These are phyloP conservation scores for Eimeria necatrix DNA, from an alignment of 169 alveolate genomes.

Conservation along the genomic window DNA sequence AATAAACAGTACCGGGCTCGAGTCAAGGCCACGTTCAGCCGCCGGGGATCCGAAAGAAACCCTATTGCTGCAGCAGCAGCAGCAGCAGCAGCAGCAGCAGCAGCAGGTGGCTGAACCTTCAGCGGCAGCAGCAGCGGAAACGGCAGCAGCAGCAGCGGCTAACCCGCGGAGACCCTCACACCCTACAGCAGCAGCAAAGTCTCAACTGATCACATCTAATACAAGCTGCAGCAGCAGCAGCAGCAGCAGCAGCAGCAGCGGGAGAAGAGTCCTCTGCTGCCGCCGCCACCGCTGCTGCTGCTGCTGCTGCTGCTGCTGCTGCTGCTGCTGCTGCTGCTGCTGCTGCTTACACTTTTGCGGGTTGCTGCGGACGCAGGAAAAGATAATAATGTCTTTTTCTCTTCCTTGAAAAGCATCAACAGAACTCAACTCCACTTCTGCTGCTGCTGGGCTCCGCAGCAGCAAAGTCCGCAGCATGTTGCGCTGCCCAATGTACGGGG, in stretches of 20 bases:
- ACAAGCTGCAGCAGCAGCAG: background rate
- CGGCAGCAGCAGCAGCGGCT: background rate
- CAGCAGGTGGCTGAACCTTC: background rate
- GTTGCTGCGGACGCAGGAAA: conserved; percentile 91
- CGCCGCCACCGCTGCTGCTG: too few relatives aligned
- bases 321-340: background rate
- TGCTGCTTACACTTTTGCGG: background rate
- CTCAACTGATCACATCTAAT: background rate
- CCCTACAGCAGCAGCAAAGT: background rate
- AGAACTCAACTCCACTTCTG: conserved; percentile 85
- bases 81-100: background rate
- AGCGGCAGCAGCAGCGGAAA: background rate
- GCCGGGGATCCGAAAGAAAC: conserved; percentile 95
- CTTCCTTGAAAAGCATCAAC: conserved; percentile 94
- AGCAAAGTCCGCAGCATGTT: conserved; percentile 86
- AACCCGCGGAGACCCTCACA: too few relatives aligned
- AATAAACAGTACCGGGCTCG: conserved; percentile 96
- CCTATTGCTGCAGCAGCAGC: conserved; percentile 92
- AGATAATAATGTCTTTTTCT: conserved; percentile 89
- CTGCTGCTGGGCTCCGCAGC: conserved; percentile 81
- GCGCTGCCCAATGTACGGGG: conserved; percentile 98
- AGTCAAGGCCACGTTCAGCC: conserved; percentile 96
- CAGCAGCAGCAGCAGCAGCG: conserved; percentile 3
- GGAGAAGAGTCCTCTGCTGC: background rate
- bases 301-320: too few relatives aligned